Evolutionary conservation across 1,284 basidiomycete species (phyloP).

Genomic region (Tilletia caries): DNA sequence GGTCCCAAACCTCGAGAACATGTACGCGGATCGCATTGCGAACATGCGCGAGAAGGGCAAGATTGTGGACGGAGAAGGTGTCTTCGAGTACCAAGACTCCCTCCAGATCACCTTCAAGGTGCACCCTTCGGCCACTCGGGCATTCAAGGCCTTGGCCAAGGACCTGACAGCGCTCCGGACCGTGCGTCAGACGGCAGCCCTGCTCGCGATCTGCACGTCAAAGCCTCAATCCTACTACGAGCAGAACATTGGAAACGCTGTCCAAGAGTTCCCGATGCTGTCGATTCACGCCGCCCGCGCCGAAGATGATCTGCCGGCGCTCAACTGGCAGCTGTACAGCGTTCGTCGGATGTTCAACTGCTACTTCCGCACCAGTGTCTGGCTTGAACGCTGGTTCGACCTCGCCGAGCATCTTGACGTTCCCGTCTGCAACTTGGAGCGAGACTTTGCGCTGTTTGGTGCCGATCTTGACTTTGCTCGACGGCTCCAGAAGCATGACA

Average conservation of each 20-base stretch:
- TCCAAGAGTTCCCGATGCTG: constrained; percentile 75
- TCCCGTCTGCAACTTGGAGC: constrained; percentile 82
- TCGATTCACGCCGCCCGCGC: constrained; percentile 74
- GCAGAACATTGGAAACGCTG: constrained; percentile 66
- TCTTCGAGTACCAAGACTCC: constrained; percentile 68
- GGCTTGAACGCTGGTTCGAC: constrained; percentile 76
- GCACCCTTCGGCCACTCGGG: constrained; percentile 73
- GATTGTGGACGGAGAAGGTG: constrained; percentile 39
- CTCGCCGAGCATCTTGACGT: constrained; percentile 88
- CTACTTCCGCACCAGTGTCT: constrained; percentile 73
- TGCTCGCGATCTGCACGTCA: constrained; percentile 78
- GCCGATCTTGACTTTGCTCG: constrained; percentile 90
- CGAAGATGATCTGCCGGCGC: constrained; percentile 62
- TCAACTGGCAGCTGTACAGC: constrained; percentile 61
- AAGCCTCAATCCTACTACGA: constrained; percentile 85
- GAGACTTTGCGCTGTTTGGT: constrained; percentile 79
- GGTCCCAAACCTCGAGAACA: constrained; percentile 71
- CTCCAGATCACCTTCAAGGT: constrained; percentile 71
- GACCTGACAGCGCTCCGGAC: constrained; percentile 68
- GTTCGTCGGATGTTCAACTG: constrained; percentile 71
- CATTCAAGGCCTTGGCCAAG: constrained; percentile 81
- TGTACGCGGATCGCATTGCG: constrained; percentile 66
- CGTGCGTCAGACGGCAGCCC: constrained; percentile 67
- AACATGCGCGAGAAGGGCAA: constrained; percentile 41
- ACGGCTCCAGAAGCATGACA: constrained; percentile 77